Base-by-base conservation (phyloP, 164 flowering plant genomes). In the Piper betle region DNA sequence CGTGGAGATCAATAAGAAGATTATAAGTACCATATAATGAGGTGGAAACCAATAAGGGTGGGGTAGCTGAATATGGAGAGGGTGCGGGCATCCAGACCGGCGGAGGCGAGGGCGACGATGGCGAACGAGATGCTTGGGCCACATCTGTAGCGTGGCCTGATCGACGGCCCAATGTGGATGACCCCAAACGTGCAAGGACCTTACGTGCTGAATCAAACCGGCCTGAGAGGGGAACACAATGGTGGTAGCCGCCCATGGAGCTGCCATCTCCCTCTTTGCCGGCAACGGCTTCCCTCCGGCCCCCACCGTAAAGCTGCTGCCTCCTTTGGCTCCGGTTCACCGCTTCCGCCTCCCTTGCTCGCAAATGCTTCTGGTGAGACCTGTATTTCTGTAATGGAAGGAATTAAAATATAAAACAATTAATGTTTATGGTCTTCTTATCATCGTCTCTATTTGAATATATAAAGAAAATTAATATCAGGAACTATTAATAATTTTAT, bases 181-280 rank as follows among this genome's bases (percentile, higher is more conserved):
- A 15, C 98, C 98, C 98, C 98, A 93, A 3, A 93, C 98, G 50
- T 93, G 97, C 42, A 93, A 72, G 15, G 96, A 96, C 61, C 91
- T 77, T 55, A 77, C 59, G 39, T 57, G 67, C 25, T 42, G 72
- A 2, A 72, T 39, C 12, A 83, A 76, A 25, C 33, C 1, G 10
- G 83, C 37, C 3, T 70, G 73, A 13, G 87, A 87, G 65, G 96
- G 93, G 61, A 85, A 87, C 0, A 87, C 92, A 67, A 88, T 79
- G 25, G 67, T 57, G 0, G 96, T 90, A 65, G 88, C 80, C 53
- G 74, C 52, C 95, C 92, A 84, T 15, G 85, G 83, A 40, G 40
- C 75, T n/a, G n/a, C n/a, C 67, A 75, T 69, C 6, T 81, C 79
- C 62, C 78, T 72, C 73, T 73, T 81, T 17, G 66, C 71, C 15